These are phyloP conservation scores for Globisporangium barbulae DNA, from an alignment of 352 stramenopile genomes.

Conservation along the genomic window DNA sequence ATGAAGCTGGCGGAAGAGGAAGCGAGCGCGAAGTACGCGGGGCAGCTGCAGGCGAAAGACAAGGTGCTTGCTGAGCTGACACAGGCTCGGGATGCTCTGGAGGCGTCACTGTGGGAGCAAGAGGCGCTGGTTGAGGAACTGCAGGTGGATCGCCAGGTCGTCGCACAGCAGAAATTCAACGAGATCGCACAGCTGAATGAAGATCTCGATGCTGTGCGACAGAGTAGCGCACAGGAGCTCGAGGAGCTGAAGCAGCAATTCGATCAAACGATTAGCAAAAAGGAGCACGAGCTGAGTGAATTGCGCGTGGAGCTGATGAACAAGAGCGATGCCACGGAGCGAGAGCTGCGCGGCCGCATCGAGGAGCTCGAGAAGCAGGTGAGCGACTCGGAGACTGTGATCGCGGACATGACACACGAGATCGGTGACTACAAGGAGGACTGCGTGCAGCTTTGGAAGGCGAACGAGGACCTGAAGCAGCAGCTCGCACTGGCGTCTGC, in stretches of 20 bases:
- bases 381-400: constrained; percentile 21
- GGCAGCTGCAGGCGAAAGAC: constrained; percentile 38
- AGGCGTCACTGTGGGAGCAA: constrained; percentile 33
- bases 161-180: constrained; percentile 30
- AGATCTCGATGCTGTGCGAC: constrained; percentile 7
- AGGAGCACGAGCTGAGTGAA: constrained; percentile 26
- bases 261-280: constrained; percentile 18
- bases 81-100: constrained; percentile 22
- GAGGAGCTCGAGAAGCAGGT: constrained; percentile 36
- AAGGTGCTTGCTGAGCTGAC: constrained; percentile 15
- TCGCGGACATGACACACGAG: constrained; percentile 39
- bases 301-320: constrained; percentile 21
- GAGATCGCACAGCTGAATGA: constrained; percentile 23
- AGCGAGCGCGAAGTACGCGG: constrained; percentile 23
- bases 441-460: constrained; percentile 73
- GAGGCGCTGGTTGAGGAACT: constrained; percentile 30
- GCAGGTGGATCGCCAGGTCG: constrained; percentile 20
- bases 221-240: constrained; percentile 16
- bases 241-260: constrained; percentile 16
- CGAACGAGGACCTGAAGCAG: constrained; percentile 79
- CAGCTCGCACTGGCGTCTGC: constrained; percentile 56
- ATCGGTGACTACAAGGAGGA: constrained; percentile 80
- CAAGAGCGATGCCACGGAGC: constrained; percentile 20
- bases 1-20: constrained; percentile 26
- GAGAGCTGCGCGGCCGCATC: constrained; percentile 27